These are phyloP conservation scores for Microdochium trichocladiopsis DNA, from an alignment of 2,329 filamentous ascomycete genomes.

Conservation along the genomic window DNA sequence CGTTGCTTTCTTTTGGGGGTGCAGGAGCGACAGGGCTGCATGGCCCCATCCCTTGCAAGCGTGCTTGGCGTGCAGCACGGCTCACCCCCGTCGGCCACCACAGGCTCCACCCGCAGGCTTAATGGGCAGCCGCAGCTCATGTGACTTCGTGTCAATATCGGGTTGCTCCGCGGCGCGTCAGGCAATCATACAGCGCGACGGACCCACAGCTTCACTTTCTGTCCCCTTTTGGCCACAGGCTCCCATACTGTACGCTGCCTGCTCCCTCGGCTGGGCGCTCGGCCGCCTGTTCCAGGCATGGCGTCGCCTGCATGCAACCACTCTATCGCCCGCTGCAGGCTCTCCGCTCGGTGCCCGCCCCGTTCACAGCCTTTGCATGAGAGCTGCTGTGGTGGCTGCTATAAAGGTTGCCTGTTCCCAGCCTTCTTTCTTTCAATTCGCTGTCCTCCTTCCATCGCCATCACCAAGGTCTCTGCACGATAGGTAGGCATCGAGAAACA, in stretches of 20 bases:
- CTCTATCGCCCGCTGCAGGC: neutral
- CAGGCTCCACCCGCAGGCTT: neutral
- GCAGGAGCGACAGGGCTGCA: neutral
- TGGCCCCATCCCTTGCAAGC: neutral
- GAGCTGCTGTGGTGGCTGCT: neutral
- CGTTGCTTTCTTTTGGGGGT: neutral
- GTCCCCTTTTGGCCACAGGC: neutral
- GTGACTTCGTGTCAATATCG: conserved; percentile 1
- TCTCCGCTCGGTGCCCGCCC: too few species aligned
- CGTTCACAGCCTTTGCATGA: neutral
- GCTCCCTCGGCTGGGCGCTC: neutral
- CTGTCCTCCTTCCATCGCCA: neutral
- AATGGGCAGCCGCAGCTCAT: neutral
- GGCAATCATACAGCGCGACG: neutral
- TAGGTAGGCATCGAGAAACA: neutral
- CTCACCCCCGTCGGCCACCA: neutral
- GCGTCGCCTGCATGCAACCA: neutral
- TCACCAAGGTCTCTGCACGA: neutral
- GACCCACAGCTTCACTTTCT: neutral
- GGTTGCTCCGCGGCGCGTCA: neutral
- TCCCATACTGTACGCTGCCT: neutral
- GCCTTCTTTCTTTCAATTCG: neutral
- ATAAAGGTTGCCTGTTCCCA: neutral
- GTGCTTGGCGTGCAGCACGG: neutral
- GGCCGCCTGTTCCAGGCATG: neutral